Conservation (phyloP, 139 green algal species). For the Chlorella vulgaris region DNA sequence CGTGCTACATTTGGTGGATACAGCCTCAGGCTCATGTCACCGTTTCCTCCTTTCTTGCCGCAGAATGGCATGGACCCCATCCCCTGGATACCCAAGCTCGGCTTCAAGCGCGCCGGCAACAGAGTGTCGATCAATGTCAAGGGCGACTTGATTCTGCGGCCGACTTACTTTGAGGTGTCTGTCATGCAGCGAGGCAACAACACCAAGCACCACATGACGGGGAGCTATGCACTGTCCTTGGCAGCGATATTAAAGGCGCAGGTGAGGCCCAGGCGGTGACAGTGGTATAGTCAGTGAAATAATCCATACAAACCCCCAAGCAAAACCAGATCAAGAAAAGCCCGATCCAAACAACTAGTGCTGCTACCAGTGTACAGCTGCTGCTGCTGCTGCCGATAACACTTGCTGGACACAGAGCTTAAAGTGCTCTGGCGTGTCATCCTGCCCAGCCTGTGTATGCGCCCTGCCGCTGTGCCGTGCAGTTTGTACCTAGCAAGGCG, state of each 20-base stretch:
- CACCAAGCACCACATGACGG: slow-evolving; percentile 3
- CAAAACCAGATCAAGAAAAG: too few species aligned
- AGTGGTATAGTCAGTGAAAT: too few species aligned
- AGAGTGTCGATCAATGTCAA: not conserved
- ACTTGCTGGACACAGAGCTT: too few species aligned
- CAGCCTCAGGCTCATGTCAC: not conserved
- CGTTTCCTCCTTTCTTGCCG: not conserved
- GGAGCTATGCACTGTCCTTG: not conserved
- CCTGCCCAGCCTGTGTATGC: not conserved
- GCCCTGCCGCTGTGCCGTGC: not conserved
- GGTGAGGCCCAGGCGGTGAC: not conserved
- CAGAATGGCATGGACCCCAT: slow-evolving; percentile 3
- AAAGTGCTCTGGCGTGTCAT: too few species aligned
- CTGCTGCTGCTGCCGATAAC: too few species aligned
- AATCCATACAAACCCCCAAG: too few species aligned
- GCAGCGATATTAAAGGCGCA: not conserved
- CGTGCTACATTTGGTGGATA: too few species aligned
- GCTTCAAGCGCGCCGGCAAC: slow-evolving; percentile 8
- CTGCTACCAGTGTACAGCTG: too few species aligned
- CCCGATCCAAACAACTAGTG: too few species aligned
- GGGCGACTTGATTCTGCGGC: slow-evolving; percentile 2
- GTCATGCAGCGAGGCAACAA: not conserved
- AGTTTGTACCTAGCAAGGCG: not conserved
- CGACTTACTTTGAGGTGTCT: not conserved
- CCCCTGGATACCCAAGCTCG: not conserved